Evolutionary conservation across 441 rosid species (phyloP), one percentile per base, ranked within the genome.

Genomic region (Eutrema salsugineum): DNA sequence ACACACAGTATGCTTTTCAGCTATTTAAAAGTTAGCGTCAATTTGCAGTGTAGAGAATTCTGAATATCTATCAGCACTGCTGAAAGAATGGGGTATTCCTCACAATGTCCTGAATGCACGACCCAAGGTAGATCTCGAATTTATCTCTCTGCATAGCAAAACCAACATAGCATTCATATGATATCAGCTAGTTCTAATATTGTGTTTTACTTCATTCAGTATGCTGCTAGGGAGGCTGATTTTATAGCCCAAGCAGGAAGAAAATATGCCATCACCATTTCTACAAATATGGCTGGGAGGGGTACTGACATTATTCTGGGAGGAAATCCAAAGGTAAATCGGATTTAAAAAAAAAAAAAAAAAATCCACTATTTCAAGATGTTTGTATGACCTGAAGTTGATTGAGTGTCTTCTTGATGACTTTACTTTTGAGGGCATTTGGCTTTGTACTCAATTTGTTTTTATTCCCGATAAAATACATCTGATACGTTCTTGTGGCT

Each of bases 251-350:
- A 94, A 78, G 99, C 99, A 50, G 99, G 99, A 71, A 46, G 94
- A 78, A 90, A 91, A 79, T 82, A 84, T 84, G 95, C 99, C 75
- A 89, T 94, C 75, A 94, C 99, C 65, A 86, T 94, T 76, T 90
- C 99, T 61, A 94, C 99, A 71, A 94, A 94, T 78, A 91, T 94
- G 99, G 97, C 99, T 78, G 99, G 99, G 71, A 88, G 99, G 78
- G 99, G 99, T 68, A 94, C 99, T 38, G 97, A 94, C 72, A 91
- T 94, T 77, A 94, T 91, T 76, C 83, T 94, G 53, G 97, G 99
- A 63, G 99, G 99, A 84, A 94, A 91, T 76, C 94, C 99, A 48
- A 91, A 88, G 80, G 99, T 91, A 84, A 55, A 83, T 77, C 15
- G 42, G 11, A 67, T 24, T 24, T 2, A 24, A 22, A 22, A 22